phyloP scores from a whole-genome alignment of 1,139 yeast species.

The Taphrina communis region DNA sequence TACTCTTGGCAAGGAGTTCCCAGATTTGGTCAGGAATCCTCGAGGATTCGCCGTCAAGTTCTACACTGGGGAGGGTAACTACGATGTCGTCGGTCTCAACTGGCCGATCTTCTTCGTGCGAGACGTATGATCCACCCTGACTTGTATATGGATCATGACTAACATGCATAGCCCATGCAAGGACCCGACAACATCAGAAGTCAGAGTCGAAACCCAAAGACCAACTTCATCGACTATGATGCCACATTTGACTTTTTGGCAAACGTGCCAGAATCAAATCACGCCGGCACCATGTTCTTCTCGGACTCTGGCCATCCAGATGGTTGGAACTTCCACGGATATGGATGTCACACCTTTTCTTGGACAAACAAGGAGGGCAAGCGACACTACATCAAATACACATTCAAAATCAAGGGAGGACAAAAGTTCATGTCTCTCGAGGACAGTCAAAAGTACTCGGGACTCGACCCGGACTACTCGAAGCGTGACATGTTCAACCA shows the following conservation, averaged over 20 bases:
- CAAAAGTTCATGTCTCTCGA: conserved; percentile 61
- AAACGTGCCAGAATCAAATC: conserved; percentile 67
- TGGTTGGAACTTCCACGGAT: conserved; percentile 67
- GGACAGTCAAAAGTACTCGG: conserved; percentile 65
- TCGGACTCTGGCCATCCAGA: conserved; percentile 75
- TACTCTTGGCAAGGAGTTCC: conserved; percentile 63
- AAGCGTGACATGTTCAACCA: conserved; percentile 66
- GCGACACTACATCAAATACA: conserved; percentile 70
- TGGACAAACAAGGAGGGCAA: conserved; percentile 71
- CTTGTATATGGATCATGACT: no score
- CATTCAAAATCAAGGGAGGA: conserved; percentile 66
- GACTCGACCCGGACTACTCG: conserved; percentile 69
- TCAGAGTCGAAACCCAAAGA: conserved; percentile 67
- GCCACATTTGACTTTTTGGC: conserved; percentile 70
- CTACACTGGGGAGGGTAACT: conserved; percentile 61
- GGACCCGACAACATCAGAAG: conserved; percentile 66
- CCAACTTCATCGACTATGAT: conserved; percentile 56
- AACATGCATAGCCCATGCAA: conserved; percentile 62
- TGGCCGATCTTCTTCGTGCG: conserved; percentile 64
- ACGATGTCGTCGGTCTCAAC: conserved; percentile 65
- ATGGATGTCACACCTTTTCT: conserved; percentile 74
- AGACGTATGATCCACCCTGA: conserved; percentile 57
- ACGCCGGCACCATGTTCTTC: conserved; percentile 67
- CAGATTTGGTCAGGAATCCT: conserved; percentile 65
- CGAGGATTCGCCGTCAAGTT: conserved; percentile 63